Evolutionary conservation across 2,329 filamentous ascomycete species (phyloP).

Genomic region (Colletotrichum noveboracense): DNA sequence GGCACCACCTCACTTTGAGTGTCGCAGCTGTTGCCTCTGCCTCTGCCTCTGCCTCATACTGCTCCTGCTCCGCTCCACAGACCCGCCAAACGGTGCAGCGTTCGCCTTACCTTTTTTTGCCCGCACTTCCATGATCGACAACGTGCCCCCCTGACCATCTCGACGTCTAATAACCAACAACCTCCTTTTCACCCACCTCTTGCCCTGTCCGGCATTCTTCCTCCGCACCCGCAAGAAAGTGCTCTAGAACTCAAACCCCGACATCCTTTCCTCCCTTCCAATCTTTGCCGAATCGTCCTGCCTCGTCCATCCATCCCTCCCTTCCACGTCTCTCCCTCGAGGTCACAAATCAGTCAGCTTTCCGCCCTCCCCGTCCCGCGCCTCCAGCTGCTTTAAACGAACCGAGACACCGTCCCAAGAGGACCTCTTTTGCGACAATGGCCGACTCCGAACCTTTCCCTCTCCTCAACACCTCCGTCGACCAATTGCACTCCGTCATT

Average conservation of each 20-base stretch:
- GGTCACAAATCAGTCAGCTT: neutral
- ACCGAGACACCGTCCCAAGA: neutral
- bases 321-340: neutral
- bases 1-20: neutral
- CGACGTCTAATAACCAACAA: slow-evolving; percentile 9
- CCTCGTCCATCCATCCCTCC: neutral
- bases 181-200: slow-evolving; percentile 4
- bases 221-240: neutral
- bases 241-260: neutral
- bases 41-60: neutral
- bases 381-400: slow-evolving; percentile 8
- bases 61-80: neutral
- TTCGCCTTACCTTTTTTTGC: slow-evolving; percentile 6
- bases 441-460: slow-evolving; percentile 57
- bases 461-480: slow-evolving; percentile 54
- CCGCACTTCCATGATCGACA: slow-evolving; percentile 20
- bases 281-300: neutral
- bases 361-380: neutral
- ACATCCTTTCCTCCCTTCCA: neutral
- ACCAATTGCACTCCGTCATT: slow-evolving; percentile 49
- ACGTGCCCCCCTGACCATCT: slow-evolving; percentile 8
- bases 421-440: neutral
- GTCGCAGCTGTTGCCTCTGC: neutral
- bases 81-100: slow-evolving; percentile 3
- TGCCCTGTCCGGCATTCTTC: neutral